Evolutionary conservation across 805 yeast species (phyloP), one percentile per base, ranked within the genome.

Genomic region (Candida suzukii): DNA sequence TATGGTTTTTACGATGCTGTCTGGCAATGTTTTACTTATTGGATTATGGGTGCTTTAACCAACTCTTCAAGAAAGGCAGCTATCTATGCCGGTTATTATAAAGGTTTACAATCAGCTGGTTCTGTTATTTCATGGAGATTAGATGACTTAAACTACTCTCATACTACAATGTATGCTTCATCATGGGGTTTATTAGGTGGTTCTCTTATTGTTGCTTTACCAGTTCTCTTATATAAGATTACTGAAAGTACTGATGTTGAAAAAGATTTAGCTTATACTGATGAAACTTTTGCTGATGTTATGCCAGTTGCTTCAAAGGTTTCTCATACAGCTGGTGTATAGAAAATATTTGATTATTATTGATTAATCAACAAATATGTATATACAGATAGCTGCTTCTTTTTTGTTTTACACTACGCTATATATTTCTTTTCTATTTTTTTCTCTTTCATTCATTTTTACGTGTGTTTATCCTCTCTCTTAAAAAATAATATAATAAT

Each of bases 31-130:
- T 77, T 60, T 51, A 65, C 70, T 39, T 73, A 75, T 60, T 78
- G 82, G 79, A 47, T 72, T 34, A 63, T 79, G 63, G 83, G 84
- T 35, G 69, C 80, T 34, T 55, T 78, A 42, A 68, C 81, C 42
- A 78, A 78, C 56, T 70, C 73, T 51, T 70, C 80, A 26, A 69
- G 75, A 60, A 74, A 71, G 56, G 63, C 67, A 31, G 76, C 80
- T 21, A 56, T 77, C 44, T 73, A 74, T 50, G 78, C 80, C 17
- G 82, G 82, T 32, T 74, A 74, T 56, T 78, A 77, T 64, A 79
- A 79, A 63, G 76, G 80, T 43, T 57, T 79, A 44, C 84, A 78
- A 60, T 70, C 78, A 32, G 83, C 82, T 10, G 81, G 80, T 54
- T 76, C 78, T 13, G 83, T 78, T 20, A 64, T 78, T 37, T 71